phyloP scores from a whole-genome alignment of 768 basidiomycete species.

The Clitopilus passeckerianus region DNA sequence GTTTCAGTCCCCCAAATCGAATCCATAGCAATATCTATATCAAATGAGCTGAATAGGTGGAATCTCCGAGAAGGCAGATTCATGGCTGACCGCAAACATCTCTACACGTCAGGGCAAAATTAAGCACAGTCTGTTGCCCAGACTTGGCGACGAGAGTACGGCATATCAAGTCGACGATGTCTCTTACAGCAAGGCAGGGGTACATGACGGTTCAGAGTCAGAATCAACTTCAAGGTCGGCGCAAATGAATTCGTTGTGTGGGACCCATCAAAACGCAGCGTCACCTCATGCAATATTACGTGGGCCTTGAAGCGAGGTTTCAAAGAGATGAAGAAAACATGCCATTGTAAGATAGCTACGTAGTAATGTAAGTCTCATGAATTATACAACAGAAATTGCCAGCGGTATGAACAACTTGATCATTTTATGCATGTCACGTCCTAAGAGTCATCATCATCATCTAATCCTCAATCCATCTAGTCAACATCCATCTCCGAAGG shows the following conservation, averaged over 20 bases:
- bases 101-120: background rate
- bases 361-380: conserved; percentile 1
- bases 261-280: too few relatives aligned
- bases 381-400: background rate
- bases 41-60: too few relatives aligned
- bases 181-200: background rate
- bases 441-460: background rate
- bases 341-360: background rate
- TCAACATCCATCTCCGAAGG: conserved; percentile 85
- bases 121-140: background rate
- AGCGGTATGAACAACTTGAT: background rate
- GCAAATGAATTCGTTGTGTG: background rate
- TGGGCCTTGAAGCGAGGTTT: background rate
- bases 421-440: background rate
- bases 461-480: conserved; percentile 31
- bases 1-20: too few relatives aligned
- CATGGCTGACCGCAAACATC: background rate
- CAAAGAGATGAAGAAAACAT: background rate
- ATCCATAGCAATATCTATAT: too few relatives aligned
- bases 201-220: background rate
- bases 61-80: too few relatives aligned
- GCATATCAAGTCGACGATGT: background rate
- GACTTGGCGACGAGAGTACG: background rate
- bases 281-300: too few relatives aligned
- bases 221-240: too few relatives aligned